A percentile compares a stretch with the other conserved stretches of the same genome.
phyloP scores from a whole-genome alignment of 2,329 filamentous ascomycete species.

The Ophiocordyceps robertsii region DNA sequence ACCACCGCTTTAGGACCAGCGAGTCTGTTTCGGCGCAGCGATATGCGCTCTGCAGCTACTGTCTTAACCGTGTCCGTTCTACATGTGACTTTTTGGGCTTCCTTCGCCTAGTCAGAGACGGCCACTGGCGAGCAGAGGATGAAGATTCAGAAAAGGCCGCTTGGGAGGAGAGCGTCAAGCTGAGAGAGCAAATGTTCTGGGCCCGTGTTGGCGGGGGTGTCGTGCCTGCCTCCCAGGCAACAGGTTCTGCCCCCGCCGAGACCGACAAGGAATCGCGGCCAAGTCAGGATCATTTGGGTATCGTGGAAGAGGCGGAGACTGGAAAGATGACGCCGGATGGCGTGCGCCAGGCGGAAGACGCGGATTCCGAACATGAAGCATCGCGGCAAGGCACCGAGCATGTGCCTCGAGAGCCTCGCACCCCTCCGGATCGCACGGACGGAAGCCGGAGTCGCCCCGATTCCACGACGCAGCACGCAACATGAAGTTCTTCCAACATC shows the following conservation, averaged over 20 bases:
- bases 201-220: conserved; percentile 83
- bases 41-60: conserved; percentile 84
- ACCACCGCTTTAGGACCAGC: conserved; percentile 77
- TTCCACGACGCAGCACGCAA: too few relatives aligned
- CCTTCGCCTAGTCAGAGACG: conserved; percentile 79
- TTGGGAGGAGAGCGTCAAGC: conserved; percentile 86
- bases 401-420: too few relatives aligned
- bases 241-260: conserved; percentile 4
- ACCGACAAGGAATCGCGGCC: not conserved
- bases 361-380: not conserved
- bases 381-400: not conserved
- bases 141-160: conserved; percentile 74
- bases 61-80: conserved; percentile 67
- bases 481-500: too few relatives aligned
- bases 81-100: conserved; percentile 92
- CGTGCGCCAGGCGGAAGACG: not conserved
- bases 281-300: not conserved
- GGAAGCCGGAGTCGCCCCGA: too few relatives aligned
- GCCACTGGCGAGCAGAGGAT: conserved; percentile 75
- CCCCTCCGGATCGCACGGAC: too few relatives aligned
- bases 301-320: not conserved
- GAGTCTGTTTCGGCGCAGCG: conserved; percentile 78
- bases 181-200: conserved; percentile 97
- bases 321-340: not conserved
- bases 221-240: conserved; percentile 42